A percentile compares a stretch with the other conserved stretches of the same genome.
These are phyloP conservation scores for Candida yuanshanica DNA, from an alignment of 805 yeast genomes.

Conservation along the genomic window DNA sequence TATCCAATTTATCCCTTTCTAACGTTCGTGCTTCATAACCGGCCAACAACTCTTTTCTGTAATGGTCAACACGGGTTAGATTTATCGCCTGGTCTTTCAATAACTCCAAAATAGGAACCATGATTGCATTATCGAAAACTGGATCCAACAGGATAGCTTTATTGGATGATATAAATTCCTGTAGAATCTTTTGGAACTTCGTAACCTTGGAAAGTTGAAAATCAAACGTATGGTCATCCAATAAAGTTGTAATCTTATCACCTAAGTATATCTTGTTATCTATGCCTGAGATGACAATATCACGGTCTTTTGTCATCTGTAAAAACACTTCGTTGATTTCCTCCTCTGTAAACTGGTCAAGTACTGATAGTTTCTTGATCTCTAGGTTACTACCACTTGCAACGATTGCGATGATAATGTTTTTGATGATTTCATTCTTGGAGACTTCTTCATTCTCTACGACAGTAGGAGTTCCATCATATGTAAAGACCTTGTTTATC, in stretches of 20 bases:
- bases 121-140: slow-evolving; percentile 54
- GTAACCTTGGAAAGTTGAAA: slow-evolving; percentile 40
- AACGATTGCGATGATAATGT: slow-evolving; percentile 30
- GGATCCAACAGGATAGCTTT: slow-evolving; percentile 52
- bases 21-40: slow-evolving; percentile 74
- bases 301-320: slow-evolving; percentile 45
- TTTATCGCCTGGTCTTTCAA: slow-evolving; percentile 37
- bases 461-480: slow-evolving; percentile 3
- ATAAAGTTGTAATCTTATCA: slow-evolving; percentile 16
- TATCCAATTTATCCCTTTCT: slow-evolving; percentile 61
- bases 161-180: slow-evolving; percentile 34
- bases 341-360: slow-evolving; percentile 43
- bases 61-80: slow-evolving; percentile 50
- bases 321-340: slow-evolving; percentile 38
- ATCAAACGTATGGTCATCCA: slow-evolving; percentile 26
- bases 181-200: slow-evolving; percentile 38
- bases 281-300: slow-evolving; percentile 41
- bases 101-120: slow-evolving; percentile 55
- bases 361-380: slow-evolving; percentile 23
- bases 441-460: neutral
- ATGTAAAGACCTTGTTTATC: slow-evolving; percentile 40
- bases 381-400: slow-evolving; percentile 22
- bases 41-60: slow-evolving; percentile 40
- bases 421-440: slow-evolving; percentile 15
- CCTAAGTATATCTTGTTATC: slow-evolving; percentile 35